A percentile compares a stretch with the other conserved stretches of the same genome.
Evolutionary conservation across 2,329 filamentous ascomycete genomes (phyloP).

Genomic region (Trichocomaceae sp.): DNA sequence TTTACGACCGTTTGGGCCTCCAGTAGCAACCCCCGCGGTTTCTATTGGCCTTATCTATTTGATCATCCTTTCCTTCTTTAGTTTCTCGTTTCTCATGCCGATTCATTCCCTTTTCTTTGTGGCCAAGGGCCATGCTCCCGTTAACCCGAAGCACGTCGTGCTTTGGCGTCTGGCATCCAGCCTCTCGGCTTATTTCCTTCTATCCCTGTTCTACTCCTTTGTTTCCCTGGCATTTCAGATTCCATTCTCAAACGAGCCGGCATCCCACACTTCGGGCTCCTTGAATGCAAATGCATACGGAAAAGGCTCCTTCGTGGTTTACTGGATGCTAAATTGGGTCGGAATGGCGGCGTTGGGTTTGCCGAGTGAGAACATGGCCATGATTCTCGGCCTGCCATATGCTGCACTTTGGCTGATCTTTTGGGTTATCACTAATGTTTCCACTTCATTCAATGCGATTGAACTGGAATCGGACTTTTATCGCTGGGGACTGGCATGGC

Average conservation of each 20-base stretch:
- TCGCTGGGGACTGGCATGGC: slow-evolving; percentile 58
- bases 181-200: slow-evolving; percentile 52
- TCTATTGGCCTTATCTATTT: slow-evolving; percentile 60
- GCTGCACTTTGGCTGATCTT: slow-evolving; percentile 59
- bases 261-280: slow-evolving; percentile 39
- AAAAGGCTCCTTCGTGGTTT: slow-evolving; percentile 53
- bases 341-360: slow-evolving; percentile 59
- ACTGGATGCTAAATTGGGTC: slow-evolving; percentile 58
- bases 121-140: slow-evolving; percentile 46
- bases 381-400: slow-evolving; percentile 57
- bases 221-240: slow-evolving; percentile 58
- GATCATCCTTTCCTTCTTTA: slow-evolving; percentile 63
- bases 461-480: slow-evolving; percentile 56
- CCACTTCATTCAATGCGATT: slow-evolving; percentile 54
- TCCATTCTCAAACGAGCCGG: slow-evolving; percentile 49
- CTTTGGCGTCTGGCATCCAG: slow-evolving; percentile 54
- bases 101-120: slow-evolving; percentile 56
- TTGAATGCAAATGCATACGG: slow-evolving; percentile 51
- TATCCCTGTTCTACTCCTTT: slow-evolving; percentile 58
- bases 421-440: slow-evolving; percentile 61
- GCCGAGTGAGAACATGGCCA: slow-evolving; percentile 59
- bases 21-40: slow-evolving; percentile 51
- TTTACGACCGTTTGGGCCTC: slow-evolving; percentile 53
- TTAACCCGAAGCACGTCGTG: slow-evolving; percentile 54
- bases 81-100: slow-evolving; percentile 58